A percentile compares a stretch with the other conserved stretches of the same genome.
phyloP scores from a whole-genome alignment of 805 yeast genomes.

The Candida nanaspora region DNA sequence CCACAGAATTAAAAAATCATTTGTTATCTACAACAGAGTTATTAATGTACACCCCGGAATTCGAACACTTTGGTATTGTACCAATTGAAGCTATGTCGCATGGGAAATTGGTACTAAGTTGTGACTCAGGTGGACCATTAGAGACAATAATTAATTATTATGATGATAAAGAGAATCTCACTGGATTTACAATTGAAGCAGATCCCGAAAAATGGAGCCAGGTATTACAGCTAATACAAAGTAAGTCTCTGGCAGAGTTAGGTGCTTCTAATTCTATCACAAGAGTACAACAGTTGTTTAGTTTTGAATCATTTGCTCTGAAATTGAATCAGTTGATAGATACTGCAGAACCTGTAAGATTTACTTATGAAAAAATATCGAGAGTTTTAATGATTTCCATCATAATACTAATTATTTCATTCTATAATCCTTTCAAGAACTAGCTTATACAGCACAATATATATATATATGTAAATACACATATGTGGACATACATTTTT shows the following conservation, averaged over 20 bases:
- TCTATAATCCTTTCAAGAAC: not conserved
- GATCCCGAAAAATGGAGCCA: constrained; percentile 42
- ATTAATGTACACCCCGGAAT: constrained; percentile 80
- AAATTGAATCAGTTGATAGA: not conserved
- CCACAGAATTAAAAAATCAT: constrained; percentile 54
- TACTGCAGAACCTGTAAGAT: not conserved
- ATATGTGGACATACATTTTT: not conserved
- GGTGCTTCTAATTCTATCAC: constrained; percentile 23
- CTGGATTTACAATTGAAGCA: constrained; percentile 56
- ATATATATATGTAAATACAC: not conserved
- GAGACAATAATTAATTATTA: constrained; percentile 54
- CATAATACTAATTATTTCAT: not conserved
- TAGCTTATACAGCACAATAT: not conserved
- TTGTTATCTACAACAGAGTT: constrained; percentile 51
- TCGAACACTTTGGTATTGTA: constrained; percentile 96
- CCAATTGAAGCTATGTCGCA: constrained; percentile 92
- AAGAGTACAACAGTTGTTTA: constrained; percentile 33
- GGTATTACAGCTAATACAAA: not conserved
- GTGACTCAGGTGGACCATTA: constrained; percentile 86
- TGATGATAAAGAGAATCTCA: constrained; percentile 18
- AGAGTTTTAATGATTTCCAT: not conserved
- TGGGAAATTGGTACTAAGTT: constrained; percentile 79
- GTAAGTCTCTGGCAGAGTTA: not conserved
- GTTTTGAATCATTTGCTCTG: constrained; percentile 35
- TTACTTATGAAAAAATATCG: not conserved